Evolutionary conservation across 129 eudicot species (phyloP), one percentile per base, ranked within the genome.

Genomic region (Scalesia atractyloides): DNA sequence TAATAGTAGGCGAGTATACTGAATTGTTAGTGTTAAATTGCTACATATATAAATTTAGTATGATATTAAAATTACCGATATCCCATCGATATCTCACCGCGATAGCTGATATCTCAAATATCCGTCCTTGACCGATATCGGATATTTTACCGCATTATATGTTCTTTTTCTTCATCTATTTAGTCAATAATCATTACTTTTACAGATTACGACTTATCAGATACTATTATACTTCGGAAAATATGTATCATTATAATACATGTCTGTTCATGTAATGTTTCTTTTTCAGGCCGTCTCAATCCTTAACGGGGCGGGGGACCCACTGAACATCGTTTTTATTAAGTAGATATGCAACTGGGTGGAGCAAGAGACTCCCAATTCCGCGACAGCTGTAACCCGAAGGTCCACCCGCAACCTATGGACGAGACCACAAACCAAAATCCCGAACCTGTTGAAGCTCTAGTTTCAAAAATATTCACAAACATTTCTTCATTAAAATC

Each of bases 351-450:
- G 98, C 98, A 87, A 87, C 90, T 91, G 72, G 76, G 83, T 89
- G 92, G 89, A 75, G 90, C 76, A 11, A 89, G 71, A 76, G 98
- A 93, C 70, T 67, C 82, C 70, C 98, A 87, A 84, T 88, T 72
- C 54, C 91, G 91, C 70, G 98, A 92, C 51, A 89, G 70, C 91
- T 89, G 85, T 78, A 86, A 80, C 90, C 98, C 82, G 68, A 93
- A 89, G 84, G 96, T 93, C 73, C 98, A 93, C 53, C 98, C 98
- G 17, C 98, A 93, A 82, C 98, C 98, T 33, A 93, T 93, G 98
- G 97, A 93, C 72, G 97, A 89, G 64, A 68, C 95, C 53, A 74
- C 76, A 41, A 87, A 90, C 66, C 97, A 89, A 78, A 93, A 84
- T 61, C 97, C 95, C 0, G 95, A 87, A 82, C 92, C 97, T 57